Base-by-base conservation (phyloP, 1,284 basidiomycete genomes). In the Ceratobasidium sp. region DNA sequence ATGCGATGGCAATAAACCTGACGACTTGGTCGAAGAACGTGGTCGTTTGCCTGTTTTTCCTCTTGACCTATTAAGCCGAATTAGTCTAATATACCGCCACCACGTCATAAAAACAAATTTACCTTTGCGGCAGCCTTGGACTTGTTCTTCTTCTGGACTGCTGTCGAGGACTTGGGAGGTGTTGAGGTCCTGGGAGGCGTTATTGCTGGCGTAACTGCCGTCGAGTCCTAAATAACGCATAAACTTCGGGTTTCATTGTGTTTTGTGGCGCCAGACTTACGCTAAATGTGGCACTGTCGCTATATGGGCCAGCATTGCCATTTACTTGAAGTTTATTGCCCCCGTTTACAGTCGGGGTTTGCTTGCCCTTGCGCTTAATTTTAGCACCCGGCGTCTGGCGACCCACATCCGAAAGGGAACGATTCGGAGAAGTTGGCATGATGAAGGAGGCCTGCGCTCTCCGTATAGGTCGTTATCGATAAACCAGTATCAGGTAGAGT, bases 71-170 rank as follows among this genome's bases (percentile, higher is more conserved):
- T 20, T 31, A 20, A 20, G 54, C 13, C 26, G 28, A 47, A 64
- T 64, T 64, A 64, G 61, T 64, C 2, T 13, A 26, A 23, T 37
- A 23, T 6, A n/a, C n/a, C n/a, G 51, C 11, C 7, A 73, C 8
- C 31, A 61, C 37, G 39, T 45, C 56, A 73, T 45, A 61, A 17
- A 3, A 11, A 2, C 61, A 56, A 56, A 20, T 58, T 63, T 45
- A 63, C 64, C 53, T 74, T 77, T 60, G 53, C 66, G 28, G 69
- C 76, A 37, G 67, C 35, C 10, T 77, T 37, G n/a, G 76, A 39
- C 35, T 77, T 82, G 61, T 35, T 79, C 79, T 75, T 81, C 80
- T 45, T 76, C 78, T 26, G 80, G 80, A 67, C 82, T 82, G 76
- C 80, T 82, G 26, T 77, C 81, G n/a, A 35, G 11, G 83, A 82